A percentile compares a stretch with the other conserved stretches of the same genome.
phyloP scores from a whole-genome alignment of 2,329 filamentous ascomycete species.

The Botrytis byssoidea region DNA sequence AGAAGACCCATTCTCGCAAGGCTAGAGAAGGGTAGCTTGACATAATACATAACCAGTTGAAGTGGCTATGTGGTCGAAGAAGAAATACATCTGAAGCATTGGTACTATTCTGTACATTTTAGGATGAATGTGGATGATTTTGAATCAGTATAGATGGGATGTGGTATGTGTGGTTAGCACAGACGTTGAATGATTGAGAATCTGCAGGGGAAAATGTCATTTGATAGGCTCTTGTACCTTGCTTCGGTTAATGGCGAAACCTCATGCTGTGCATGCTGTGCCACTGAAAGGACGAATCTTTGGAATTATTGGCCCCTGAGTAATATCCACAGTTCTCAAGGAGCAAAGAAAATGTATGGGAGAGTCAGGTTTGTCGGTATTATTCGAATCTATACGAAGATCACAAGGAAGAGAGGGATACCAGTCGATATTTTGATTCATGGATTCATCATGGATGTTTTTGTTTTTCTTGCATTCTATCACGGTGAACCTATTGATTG shows the following conservation, averaged over 20 bases:
- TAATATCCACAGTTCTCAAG: constrained; percentile 3
- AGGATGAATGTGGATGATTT: constrained; percentile 6
- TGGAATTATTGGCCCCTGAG: constrained; percentile 17
- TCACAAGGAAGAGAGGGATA: neutral
- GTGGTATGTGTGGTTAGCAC: neutral
- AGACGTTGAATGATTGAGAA: constrained; percentile 8
- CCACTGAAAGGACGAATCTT: constrained; percentile 2
- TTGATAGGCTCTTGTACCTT: constrained; percentile 12
- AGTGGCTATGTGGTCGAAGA: constrained; percentile 5
- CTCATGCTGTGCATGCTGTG: constrained; percentile 2
- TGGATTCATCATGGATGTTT: neutral
- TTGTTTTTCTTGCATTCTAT: neutral
- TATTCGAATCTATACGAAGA: neutral
- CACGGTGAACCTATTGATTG: neutral
- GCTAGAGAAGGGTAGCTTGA: neutral
- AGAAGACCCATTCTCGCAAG: constrained; percentile 2
- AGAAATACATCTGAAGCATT: constrained; percentile 20
- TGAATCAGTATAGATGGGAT: neutral
- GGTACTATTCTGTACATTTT: neutral
- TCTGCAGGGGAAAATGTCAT: neutral
- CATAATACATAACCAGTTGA: constrained; percentile 19
- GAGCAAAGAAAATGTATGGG: neutral
- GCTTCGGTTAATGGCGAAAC: constrained; percentile 14
- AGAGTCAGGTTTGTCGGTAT: neutral
- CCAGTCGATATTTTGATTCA: neutral